Evolutionary conservation across 2,329 filamentous ascomycete species (phyloP), one percentile per base, ranked within the genome.

Genomic region (Pseudogymnoascus sp.): DNA sequence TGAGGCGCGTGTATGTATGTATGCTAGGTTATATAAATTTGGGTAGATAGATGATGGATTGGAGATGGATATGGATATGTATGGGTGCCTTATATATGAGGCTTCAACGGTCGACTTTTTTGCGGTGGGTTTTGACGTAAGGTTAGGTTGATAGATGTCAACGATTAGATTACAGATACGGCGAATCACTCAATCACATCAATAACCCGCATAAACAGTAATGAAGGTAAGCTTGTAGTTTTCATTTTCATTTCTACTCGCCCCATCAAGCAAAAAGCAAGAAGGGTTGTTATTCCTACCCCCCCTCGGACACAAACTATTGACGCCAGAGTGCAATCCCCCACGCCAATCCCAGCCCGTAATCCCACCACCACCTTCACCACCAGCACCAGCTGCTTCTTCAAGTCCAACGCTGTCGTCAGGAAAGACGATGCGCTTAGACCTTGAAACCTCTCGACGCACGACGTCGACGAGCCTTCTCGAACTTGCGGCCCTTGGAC

Each of bases 401-500:
- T 40, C 37, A 40, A 31, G 25, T n/a, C 14, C 21, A n/a, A 28
- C 5, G 18, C 23, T 23, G 37, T 23, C 43, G 12, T n/a, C 35
- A 38, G 14, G 8, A 21, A 59, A 7, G 55, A 35, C 55, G 55
- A 35, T 31, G 55, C 18, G 66, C 78, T 91, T 96, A 99, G 79
- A 99, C 95, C 92, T 99, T 99, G 93, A 99, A 99, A 87, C 96
- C 95, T 77, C 90, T 88, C 75, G 93, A 97, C 79, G 92, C 86
- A 89, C 95, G 96, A 83, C 95, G 93, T 81, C 95, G 96, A 95
- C 95, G 93, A 76, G 93, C 95, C 76, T 88, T 87, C 89, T 99
- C 96, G 85, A 99, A 99, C 87, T 99, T 99, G 83, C 95, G 90
- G 77, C 96, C 96, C 90, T 99, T 99, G 85, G 91, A 96, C 81